A percentile compares a stretch with the other conserved stretches of the same genome.
phyloP scores from a whole-genome alignment of 768 basidiomycete genomes.

The Pulveroboletus sp. region DNA sequence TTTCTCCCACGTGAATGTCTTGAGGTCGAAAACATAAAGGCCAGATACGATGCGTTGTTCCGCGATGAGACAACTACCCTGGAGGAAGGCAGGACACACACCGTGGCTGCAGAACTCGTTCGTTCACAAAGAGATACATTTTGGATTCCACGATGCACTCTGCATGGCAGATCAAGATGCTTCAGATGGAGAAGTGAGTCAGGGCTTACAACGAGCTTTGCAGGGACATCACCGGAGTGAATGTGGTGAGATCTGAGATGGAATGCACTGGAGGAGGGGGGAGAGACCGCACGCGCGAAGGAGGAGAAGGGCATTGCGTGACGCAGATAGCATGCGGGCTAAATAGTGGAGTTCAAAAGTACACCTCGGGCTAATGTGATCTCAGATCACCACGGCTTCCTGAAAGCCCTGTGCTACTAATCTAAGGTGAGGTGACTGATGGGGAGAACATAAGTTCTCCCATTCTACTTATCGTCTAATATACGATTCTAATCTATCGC shows the following conservation, averaged over 20 bases:
- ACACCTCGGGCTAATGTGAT: slow-evolving; percentile 14
- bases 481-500: no score
- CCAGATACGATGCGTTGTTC: slow-evolving; percentile 87
- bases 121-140: slow-evolving; percentile 83
- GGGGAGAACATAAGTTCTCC: no score
- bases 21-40: slow-evolving; percentile 85
- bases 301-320: slow-evolving; percentile 11
- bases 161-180: slow-evolving; percentile 27
- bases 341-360: slow-evolving; percentile 15
- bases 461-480: no score
- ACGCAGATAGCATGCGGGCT: slow-evolving; percentile 12
- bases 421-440: no score
- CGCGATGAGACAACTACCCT: slow-evolving; percentile 86
- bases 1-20: slow-evolving; percentile 76
- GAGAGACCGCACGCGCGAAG: neutral
- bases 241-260: slow-evolving; percentile 87
- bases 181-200: neutral
- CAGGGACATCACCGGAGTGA: slow-evolving; percentile 79
- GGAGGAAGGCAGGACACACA: neutral
- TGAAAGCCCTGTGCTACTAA: no score
- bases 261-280: slow-evolving; percentile 63
- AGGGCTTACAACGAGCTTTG: slow-evolving; percentile 75
- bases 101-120: accelerated
- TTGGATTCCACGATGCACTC: slow-evolving; percentile 84
- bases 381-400: slow-evolving; percentile 32